A percentile compares a stretch with the other conserved stretches of the same genome.
Evolutionary conservation across 176 grass and related monocot species (phyloP).

Genomic region (Aegilops bicornis): DNA sequence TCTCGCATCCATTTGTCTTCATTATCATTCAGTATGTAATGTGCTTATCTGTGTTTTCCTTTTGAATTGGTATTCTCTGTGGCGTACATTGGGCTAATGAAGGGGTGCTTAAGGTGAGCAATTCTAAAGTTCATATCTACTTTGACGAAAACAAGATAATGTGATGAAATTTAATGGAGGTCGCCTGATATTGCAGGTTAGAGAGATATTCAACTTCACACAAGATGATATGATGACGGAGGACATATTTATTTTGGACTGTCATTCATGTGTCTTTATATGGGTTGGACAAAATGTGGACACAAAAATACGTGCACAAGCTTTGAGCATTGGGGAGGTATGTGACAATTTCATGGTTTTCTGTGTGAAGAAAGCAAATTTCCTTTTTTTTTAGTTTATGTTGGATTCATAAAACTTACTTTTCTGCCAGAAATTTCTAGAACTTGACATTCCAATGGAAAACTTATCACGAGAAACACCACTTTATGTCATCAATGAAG

Average conservation of each 20-base stretch:
- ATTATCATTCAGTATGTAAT: conserved; percentile 27
- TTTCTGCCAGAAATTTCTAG: conserved; percentile 81
- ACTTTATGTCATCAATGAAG: conserved; percentile 84
- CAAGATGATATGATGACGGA: conserved; percentile 99
- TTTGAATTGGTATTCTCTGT: conserved; percentile 31
- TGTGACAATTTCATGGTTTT: conserved; percentile 15
- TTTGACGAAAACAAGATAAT: neutral
- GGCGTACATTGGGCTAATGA: conserved; percentile 43
- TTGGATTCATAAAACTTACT: neutral
- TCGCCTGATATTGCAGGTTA: conserved; percentile 66
- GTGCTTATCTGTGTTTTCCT: conserved; percentile 37
- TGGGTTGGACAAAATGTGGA: conserved; percentile 92
- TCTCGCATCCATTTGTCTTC: neutral
- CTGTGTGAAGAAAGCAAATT: conserved; percentile 1
- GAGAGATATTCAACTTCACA: conserved; percentile 92
- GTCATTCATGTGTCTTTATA: conserved; percentile 73
- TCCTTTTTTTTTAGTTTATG: neutral
- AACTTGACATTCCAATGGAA: conserved; percentile 93
- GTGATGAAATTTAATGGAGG: conserved; percentile 22
- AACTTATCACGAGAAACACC: conserved; percentile 73
- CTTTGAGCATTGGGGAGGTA: conserved; percentile 95
- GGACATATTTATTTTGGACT: conserved; percentile 92
- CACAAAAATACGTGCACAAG: conserved; percentile 64
- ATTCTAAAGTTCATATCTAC: conserved; percentile 18
- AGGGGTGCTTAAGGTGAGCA: conserved; percentile 87